Evolutionary conservation across 768 basidiomycete species (phyloP), one percentile per base, ranked within the genome.

Genomic region (Basidioascus undulatus): DNA sequence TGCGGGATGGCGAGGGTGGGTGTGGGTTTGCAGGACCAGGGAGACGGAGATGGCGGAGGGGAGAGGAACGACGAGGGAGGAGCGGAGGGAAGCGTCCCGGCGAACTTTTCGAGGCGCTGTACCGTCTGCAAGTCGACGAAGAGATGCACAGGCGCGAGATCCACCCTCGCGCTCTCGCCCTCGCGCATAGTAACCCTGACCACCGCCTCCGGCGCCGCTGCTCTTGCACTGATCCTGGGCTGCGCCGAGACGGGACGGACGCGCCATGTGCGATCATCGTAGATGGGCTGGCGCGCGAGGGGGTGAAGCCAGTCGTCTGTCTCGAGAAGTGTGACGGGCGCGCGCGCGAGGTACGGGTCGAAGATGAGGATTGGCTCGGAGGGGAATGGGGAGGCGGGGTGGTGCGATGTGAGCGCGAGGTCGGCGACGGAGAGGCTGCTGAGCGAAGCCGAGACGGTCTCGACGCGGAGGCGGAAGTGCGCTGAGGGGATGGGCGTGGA

Each of bases 331-430:
- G 76, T 6, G 57, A 57, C 12, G 62, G 53, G 15, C n/a, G n/a
- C n/a, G n/a, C n/a, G n/a, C n/a, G n/a, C n/a, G n/a, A 87, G 67
- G 46, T 69, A 57, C n/a, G 64, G 65, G 51, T 87, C 84, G 9
- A 71, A 72, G 36, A 84, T 67, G 15, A 89, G 51, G 33, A 89
- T 57, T 11, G 83, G 83, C 12, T 32, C 32, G 6, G 23, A 18
- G 13, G 35, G 19, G n/a, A 33, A 12, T 16, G 31, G 34, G 30
- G 41, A 36, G 16, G 26, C 27, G 10, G 35, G 16, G 21, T 35
- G 30, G 7, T 30, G 26, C 20, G 33, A 27, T 34, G 34, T n/a
- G 9, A 69, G 50, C 13, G 74, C 74, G 1, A 76, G 10, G 35
- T 78, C 76, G 9, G 50, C 47, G 10, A 69, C 33, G n/a, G 60